Base-by-base conservation (phyloP, 1,139 yeast genomes). In the Yamadazyma conglobata region DNA sequence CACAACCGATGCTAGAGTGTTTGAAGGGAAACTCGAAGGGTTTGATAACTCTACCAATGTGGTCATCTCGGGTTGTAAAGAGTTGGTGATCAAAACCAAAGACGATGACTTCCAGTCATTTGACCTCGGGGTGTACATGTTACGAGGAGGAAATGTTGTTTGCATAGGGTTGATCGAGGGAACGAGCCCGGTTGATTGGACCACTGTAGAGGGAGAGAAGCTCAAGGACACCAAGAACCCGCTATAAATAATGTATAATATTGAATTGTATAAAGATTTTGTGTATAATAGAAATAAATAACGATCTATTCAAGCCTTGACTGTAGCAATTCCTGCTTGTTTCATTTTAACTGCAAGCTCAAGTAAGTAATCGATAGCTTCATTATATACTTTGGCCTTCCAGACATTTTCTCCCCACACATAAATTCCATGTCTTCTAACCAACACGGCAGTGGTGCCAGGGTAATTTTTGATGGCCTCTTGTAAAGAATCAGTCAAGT, bases 401-500 rank as follows among this genome's bases (percentile, higher is more conserved):
- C 94, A 84, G 9, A 87, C 86, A 15, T 74, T 78, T 46, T 84
- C 88, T 15, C 96, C 97, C 96, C 97, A 89, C 10, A 88, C 96
- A 51, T 82, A 89, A 24, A 89, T 81, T 1, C 98, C 98, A 50
- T 89, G 98, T 52, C 96, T 71, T 56, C 95, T 74, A 6, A 89
- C 97, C 35, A 89, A 66, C 1, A 89, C 89, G 0, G 97, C 96
- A 6, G 88, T 74, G 3, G 95, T 64, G 0, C 75, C 71, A 2
- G 96, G 96, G 44, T 86, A 82, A 12, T 72, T 64, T 15, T 48
- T 58, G 34, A 88, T 74, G 2, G 89, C 83, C 34, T 71, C 60
- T 43, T 76, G 76, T 30, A 89, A 64, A 14, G 78, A 64, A 19
- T 73, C 83, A n/a, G 82, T 76, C 46, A 89, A 66, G 41, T 87